These are phyloP conservation scores for Trichoderma oligosporum DNA, from an alignment of 2,329 filamentous ascomycete species.

Conservation along the genomic window DNA sequence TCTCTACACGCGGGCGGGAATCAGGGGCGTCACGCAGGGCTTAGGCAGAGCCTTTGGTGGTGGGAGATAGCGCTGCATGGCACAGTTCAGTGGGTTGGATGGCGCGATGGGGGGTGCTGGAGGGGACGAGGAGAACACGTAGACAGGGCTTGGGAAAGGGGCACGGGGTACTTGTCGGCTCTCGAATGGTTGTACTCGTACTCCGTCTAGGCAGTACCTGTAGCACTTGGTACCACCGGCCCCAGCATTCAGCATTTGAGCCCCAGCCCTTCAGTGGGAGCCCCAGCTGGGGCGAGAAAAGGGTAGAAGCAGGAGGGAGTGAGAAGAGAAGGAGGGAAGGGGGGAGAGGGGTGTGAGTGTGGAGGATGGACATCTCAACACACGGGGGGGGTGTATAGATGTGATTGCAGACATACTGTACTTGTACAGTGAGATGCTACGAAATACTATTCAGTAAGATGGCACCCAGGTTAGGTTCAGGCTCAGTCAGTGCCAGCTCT, in stretches of 20 bases:
- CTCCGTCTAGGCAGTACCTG: too few relatives aligned
- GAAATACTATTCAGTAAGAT: conserved; percentile 5
- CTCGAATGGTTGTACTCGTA: conserved; percentile 21
- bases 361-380: too few relatives aligned
- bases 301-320: background rate
- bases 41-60: conserved; percentile 15
- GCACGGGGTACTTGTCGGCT: conserved; percentile 23
- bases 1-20: conserved; percentile 28
- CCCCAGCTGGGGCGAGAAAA: conserved; percentile 19
- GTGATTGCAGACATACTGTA: too few relatives aligned
- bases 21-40: conserved; percentile 25
- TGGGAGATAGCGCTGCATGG: conserved; percentile 15
- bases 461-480: too few relatives aligned
- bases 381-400: too few relatives aligned
- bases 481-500: conserved; percentile 5
- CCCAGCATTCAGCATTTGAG: conserved; percentile 7
- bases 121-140: conserved; percentile 20
- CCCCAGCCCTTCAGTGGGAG: conserved; percentile 12
- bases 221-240: too few relatives aligned
- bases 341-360: background rate
- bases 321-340: background rate
- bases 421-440: background rate
- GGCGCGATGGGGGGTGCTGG: conserved; percentile 19
- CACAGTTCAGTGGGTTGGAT: conserved; percentile 17
- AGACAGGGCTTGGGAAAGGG: conserved; percentile 18